These are phyloP conservation scores for Luzula sylvatica DNA, from an alignment of 176 grass and related monocot species.

Conservation along the genomic window DNA sequence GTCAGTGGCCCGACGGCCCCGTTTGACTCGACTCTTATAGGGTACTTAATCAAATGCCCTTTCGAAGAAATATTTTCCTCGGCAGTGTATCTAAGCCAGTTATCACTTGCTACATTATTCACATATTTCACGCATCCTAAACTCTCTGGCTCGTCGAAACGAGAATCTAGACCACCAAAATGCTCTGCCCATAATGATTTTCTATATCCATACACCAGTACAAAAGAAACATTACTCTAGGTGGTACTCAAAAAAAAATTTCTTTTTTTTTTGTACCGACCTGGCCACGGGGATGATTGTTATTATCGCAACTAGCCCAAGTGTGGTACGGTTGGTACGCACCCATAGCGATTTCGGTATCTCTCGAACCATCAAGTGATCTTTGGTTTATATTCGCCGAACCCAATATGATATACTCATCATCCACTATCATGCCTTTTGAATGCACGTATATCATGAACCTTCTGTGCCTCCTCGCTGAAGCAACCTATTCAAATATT, in stretches of 20 bases:
- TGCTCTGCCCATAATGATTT: slow-evolving; percentile 91
- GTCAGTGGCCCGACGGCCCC: slow-evolving; percentile 34
- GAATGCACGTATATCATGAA: slow-evolving; percentile 22
- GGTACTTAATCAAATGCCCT: slow-evolving; percentile 75
- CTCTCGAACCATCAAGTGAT: slow-evolving; percentile 14
- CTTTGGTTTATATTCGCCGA: slow-evolving; percentile 17
- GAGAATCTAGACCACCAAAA: slow-evolving; percentile 34
- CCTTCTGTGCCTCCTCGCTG: slow-evolving; percentile 8
- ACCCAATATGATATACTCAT: slow-evolving; percentile 15
- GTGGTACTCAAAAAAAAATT: neutral
- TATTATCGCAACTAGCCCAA: neutral
- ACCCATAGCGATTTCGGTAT: slow-evolving; percentile 18
- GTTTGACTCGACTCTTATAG: slow-evolving; percentile 30
- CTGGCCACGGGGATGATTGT: neutral
- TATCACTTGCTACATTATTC: slow-evolving; percentile 43
- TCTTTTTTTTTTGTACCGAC: too few species aligned
- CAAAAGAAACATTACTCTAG: neutral
- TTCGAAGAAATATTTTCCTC: slow-evolving; percentile 35
- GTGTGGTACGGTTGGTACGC: neutral
- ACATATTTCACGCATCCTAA: slow-evolving; percentile 46
- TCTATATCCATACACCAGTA: slow-evolving; percentile 74
- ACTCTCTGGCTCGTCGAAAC: slow-evolving; percentile 39
- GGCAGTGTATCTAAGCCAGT: slow-evolving; percentile 42
- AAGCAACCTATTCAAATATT: too few species aligned
- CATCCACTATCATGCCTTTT: slow-evolving; percentile 19